Evolutionary conservation across 202 grass and related monocot species (phyloP).

Genomic region (Tripidium arundinaceum): DNA sequence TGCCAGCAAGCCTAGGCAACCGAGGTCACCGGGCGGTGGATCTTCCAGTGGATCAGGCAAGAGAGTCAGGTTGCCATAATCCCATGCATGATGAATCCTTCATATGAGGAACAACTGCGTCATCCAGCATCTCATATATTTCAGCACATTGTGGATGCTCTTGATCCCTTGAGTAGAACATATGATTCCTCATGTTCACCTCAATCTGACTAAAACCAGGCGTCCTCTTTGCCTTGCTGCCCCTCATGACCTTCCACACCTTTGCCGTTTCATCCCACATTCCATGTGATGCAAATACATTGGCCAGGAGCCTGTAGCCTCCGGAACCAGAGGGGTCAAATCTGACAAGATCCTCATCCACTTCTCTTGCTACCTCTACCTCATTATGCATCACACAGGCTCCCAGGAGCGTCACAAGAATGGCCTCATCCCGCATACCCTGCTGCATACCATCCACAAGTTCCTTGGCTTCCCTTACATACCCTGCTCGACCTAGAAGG

Average conservation of each 20-base stretch:
- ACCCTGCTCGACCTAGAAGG: slow-evolving; percentile 39
- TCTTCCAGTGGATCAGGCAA: background rate
- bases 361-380: slow-evolving; percentile 38
- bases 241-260: slow-evolving; percentile 49
- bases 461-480: slow-evolving; percentile 44
- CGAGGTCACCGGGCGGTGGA: background rate
- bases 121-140: slow-evolving; percentile 48
- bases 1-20: background rate
- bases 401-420: slow-evolving; percentile 41
- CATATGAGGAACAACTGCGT: slow-evolving; percentile 36
- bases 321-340: slow-evolving; percentile 29
- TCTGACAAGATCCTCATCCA: slow-evolving; percentile 45
- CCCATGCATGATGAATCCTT: background rate
- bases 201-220: slow-evolving; percentile 48
- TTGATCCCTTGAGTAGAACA: slow-evolving; percentile 46
- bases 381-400: slow-evolving; percentile 47
- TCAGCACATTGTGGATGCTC: slow-evolving; percentile 38
- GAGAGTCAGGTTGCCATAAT: background rate
- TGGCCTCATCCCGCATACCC: slow-evolving; percentile 28
- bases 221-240: slow-evolving; percentile 36
- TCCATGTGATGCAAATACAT: slow-evolving; percentile 39
- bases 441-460: slow-evolving; percentile 26
- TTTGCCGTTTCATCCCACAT: slow-evolving; percentile 41
- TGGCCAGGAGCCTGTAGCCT: slow-evolving; percentile 44
- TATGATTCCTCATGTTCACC: slow-evolving; percentile 29